A percentile compares a stretch with the other conserved stretches of the same genome.
Conservation (phyloP, 2,329 filamentous ascomycete species). For the Aspergillus pseudoglaucus region DNA sequence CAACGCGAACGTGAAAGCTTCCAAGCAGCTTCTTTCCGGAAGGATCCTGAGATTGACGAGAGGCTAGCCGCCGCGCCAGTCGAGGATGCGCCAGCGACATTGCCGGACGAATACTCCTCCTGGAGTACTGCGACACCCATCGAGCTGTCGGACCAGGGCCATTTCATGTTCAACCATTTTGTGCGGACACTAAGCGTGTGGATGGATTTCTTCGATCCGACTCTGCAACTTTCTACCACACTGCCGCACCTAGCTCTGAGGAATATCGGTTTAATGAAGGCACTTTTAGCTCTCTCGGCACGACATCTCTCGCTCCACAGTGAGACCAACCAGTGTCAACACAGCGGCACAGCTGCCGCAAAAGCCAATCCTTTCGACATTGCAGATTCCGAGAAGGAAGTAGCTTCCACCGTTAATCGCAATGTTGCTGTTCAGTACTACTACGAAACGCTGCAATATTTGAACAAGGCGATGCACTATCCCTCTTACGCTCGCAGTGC, state of each 20-base stretch:
- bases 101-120: conserved; percentile 9
- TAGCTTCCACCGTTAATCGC: conserved; percentile 21
- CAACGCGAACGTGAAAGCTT: conserved; percentile 13
- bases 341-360: neutral
- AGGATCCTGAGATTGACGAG: conserved; percentile 11
- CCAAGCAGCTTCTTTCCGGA: conserved; percentile 12
- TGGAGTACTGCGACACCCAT: conserved; percentile 9
- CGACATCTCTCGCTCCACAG: conserved; percentile 42
- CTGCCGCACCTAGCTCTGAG: conserved; percentile 40
- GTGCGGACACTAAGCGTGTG: conserved; percentile 23
- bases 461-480: conserved; percentile 54
- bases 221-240: conserved; percentile 31
- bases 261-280: conserved; percentile 53
- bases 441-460: conserved; percentile 56
- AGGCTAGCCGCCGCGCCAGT: conserved; percentile 19
- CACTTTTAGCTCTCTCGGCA: conserved; percentile 51
- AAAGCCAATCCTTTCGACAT: neutral
- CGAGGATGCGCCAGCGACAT: neutral
- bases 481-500: conserved; percentile 51
- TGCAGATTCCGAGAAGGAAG: neutral
- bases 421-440: conserved; percentile 50
- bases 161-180: conserved; percentile 10
- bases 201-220: conserved; percentile 41
- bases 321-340: conserved; percentile 1
- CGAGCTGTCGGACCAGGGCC: conserved; percentile 6